Evolutionary conservation across 257 asterid genomes (phyloP).

Genomic region (Nicotiana tabacum): DNA sequence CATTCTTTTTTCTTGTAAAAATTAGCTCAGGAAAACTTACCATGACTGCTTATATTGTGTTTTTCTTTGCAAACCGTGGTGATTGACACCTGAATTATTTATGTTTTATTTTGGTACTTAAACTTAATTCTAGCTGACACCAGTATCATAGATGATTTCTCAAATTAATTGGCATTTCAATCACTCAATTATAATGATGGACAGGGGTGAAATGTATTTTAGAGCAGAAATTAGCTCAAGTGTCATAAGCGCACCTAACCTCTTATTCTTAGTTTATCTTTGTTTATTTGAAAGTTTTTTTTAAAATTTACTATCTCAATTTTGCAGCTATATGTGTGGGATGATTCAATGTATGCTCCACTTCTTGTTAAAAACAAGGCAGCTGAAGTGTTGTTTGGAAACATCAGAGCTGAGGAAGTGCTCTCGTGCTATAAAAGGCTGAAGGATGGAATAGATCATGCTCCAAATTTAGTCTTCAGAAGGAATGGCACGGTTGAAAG

Average conservation of each 20-base stretch:
- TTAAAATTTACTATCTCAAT: neutral
- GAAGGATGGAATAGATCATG: conserved; percentile 4
- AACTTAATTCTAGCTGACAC: neutral
- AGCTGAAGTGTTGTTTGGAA: conserved; percentile 56
- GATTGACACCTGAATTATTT: neutral
- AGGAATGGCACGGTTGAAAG: neutral
- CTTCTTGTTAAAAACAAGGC: conserved; percentile 53
- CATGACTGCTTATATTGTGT: neutral
- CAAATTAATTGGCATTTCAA: neutral
- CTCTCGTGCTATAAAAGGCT: conserved; percentile 36
- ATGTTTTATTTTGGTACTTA: neutral
- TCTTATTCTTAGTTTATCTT: neutral
- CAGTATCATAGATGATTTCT: neutral
- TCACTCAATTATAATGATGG: neutral
- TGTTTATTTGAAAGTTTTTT: neutral
- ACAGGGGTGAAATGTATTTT: neutral
- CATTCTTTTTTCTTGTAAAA: neutral
- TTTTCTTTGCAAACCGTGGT: neutral
- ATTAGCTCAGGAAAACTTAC: neutral
- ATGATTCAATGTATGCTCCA: conserved; percentile 49
- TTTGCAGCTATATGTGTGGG: conserved; percentile 65
- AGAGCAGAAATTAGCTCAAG: neutral
- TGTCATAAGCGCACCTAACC: neutral
- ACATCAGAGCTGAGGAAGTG: conserved; percentile 52
- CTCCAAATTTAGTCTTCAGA: neutral